Evolutionary conservation across 148 eudicot species (phyloP), one percentile per base, ranked within the genome.

Genomic region (Arctostaphylos glauca): DNA sequence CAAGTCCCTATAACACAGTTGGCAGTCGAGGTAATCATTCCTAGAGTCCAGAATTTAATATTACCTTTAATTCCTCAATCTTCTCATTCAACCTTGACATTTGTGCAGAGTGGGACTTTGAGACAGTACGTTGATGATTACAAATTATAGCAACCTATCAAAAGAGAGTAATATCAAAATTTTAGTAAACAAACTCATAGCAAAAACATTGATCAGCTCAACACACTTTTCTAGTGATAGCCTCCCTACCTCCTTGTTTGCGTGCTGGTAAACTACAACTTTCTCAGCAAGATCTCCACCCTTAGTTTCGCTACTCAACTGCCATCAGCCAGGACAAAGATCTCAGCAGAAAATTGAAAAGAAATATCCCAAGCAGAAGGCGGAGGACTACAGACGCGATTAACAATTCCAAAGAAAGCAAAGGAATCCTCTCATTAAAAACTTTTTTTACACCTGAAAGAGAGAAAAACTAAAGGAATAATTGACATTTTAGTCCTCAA

Each of bases 81-180:
- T 90, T 96, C 52, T 91, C 89, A 71, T 85, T 81, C 80, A 96
- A 87, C 81, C 87, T 90, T 60, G 85, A 86, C 93, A 96, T 96
- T 83, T 93, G 97, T 81, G 95, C 89, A 91, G 87, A 85, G 81
- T 96, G 99, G 74, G 93, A 58, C 89, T 96, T 96, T 4, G 99
- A 94, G 80, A 94, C 98, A 48, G 90, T 86, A 87, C 99, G 99
- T 87, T 96, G 99, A 93, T 96, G 99, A 85, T 96, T 96, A 85
- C 99, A 96, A 64, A 96, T 94, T 60, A 96, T 93, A 78, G 99
- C 99, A 78, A 96, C 99, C 99, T 96, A 88, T 79, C 90, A 23
- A 68, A 71, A 83, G 47, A 78, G 54, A 82, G 71, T 13, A 60
- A 77, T 86, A 59, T 64, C 43, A 49, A 78, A 83, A 54, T 67